Evolutionary conservation across 495 filamentous ascomycete genomes (phyloP), one percentile per base, ranked within the genome.

Genomic region (Annulohypoxylon maeteangense): DNA sequence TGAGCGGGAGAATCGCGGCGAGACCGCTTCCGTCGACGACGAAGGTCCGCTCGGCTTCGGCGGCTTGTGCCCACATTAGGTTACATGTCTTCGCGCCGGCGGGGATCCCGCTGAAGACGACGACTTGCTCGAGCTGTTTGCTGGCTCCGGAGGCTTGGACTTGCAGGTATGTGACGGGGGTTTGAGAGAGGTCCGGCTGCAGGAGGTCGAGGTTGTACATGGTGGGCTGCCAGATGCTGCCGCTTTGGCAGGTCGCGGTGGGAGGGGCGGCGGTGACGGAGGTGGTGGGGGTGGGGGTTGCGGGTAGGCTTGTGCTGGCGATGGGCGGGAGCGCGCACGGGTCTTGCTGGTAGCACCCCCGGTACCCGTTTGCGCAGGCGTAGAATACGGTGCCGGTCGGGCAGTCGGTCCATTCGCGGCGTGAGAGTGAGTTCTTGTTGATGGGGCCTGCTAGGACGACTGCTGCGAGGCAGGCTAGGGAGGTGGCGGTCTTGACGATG

Each of bases 191-290:
- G 3, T 78, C 82, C 18, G 84, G 84, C 25, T 81, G 76, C 34
- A 83, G 82, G 2, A 86, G 90, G 60, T 87, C 91, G 4, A 70
- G 73, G 51, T 73, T 77, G 54, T 75, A 76, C 60, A 81, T 85
- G 3, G 85, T 87, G 61, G 86, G 86, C 58, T 82, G 78, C 27
- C 85, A 86, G 12, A 82, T 80, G 4, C 71, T 83, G 27, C 81
- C 88, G 59, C 86, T 88, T 68, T 81, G 86, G 60, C 87, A 92
- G 57, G 54, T 6, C 42, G 59, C 0, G 16, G 29, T 3, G 16
- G 63, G 40, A 3, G 11, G 10, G 29, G 38, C 23, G 7, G 3
- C 11, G 29, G 36, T 20, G 6, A 16, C 31, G 6, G 4, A 4
- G 36, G 54, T 29, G 2, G 54, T 54, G 16, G 45, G 45, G 34